Evolutionary conservation across 306 rosid species (phyloP), one percentile per base, ranked within the genome.

Genomic region (Carpinus fangiana): DNA sequence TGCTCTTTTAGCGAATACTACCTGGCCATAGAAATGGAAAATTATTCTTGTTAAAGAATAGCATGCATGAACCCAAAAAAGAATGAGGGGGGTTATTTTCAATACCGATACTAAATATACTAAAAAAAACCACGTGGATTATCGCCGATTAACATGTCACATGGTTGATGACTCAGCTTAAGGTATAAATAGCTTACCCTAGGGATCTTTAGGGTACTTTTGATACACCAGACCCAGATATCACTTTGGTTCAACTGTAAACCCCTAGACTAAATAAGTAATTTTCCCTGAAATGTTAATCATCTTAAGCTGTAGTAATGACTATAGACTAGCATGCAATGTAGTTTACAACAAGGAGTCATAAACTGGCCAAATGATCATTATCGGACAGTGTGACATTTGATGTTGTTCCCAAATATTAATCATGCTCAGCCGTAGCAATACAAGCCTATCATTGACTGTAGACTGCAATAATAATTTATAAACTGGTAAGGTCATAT

Each of bases 1-100:
- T 21, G 98, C 99, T 86, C 98, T 89, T 82, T 82, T 90, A 14
- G 99, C 98, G 78, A 91, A 96, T 69, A 89, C 90, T 50, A 92
- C 97, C 98, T 94, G 92, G 78, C 75, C 75, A 41, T 34, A 74
- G 4, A 36, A 79, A 21, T 46, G 50, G 28, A 41, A 50, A 76
- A 69, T 70, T 8, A 17, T 51, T 53, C 68, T 65, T 17, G 56
- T 4, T 20, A 23, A 21, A 70, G 76, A 36, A 61, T 60, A n/a
- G 26, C 26, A 23, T 23, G 53, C 21, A 64, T 73, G 28, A 74
- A 60, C 50, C 21, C 38, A 53, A 61, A 2, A 57, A 8, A 57
- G 12, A 8, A 12, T 21, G 56, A 50, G 56, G 16, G 55, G 46
- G 60, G 16, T 21, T 52, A 53, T 75, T 74, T 69, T 28, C 26